A percentile compares a stretch with the other conserved stretches of the same genome.
phyloP scores from a whole-genome alignment of 2,329 filamentous ascomycete species.

The Aspergillus flavus region DNA sequence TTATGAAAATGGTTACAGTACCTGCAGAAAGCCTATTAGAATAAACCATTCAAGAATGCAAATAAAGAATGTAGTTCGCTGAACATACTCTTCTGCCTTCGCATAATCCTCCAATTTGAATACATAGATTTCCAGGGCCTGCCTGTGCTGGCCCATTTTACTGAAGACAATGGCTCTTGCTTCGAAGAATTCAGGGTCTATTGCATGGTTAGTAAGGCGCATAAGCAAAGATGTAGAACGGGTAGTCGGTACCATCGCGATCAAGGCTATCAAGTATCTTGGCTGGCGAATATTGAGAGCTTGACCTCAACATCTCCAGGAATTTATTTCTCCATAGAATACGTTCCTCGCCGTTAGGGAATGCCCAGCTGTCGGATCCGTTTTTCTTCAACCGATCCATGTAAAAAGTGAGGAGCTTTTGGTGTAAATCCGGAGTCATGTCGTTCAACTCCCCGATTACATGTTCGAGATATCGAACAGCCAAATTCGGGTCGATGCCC shows the following conservation, averaged over 20 bases:
- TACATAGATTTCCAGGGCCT: conserved; percentile 95
- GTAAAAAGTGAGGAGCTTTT: conserved; percentile 75
- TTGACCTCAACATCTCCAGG: conserved; percentile 73
- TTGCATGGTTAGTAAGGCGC: conserved; percentile 17
- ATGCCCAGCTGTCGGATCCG: conserved; percentile 40
- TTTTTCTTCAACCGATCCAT: conserved; percentile 55
- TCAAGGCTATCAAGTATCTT: conserved; percentile 78
- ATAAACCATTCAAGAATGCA: background rate
- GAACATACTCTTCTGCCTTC: conserved; percentile 86
- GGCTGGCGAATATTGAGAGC: conserved; percentile 76
- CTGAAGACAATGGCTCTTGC: conserved; percentile 86
- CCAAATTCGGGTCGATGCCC: conserved; percentile 68
- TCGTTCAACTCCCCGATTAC: conserved; percentile 87
- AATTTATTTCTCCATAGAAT: conserved; percentile 66
- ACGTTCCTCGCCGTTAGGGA: conserved; percentile 51
- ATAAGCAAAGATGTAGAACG: background rate
- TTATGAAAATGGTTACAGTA: conserved; percentile 89
- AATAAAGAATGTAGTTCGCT: background rate
- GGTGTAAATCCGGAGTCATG: conserved; percentile 81
- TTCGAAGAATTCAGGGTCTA: conserved; percentile 85
- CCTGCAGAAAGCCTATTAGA: conserved; percentile 46
- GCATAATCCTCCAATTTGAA: conserved; percentile 85
- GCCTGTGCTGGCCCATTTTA: conserved; percentile 93
- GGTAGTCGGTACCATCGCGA: conserved; percentile 65
- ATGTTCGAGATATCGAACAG: conserved; percentile 85